Evolutionary conservation across 768 basidiomycete genomes (phyloP), one percentile per base, ranked within the genome.

Genomic region (Erythrobasidium yunnanense): DNA sequence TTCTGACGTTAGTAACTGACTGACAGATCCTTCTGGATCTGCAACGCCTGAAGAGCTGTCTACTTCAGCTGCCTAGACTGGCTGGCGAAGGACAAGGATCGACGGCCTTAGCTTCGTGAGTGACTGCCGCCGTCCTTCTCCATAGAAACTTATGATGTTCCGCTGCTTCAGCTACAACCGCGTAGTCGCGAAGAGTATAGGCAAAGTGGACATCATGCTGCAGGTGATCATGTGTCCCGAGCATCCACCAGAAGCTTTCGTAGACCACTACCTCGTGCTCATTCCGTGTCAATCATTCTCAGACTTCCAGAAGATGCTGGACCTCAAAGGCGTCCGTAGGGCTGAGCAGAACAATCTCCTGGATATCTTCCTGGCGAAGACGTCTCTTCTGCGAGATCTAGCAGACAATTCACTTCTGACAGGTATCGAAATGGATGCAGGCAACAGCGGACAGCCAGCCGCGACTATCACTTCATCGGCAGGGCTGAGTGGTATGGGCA

Each of bases 181-280:
- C 47, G 85, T 85, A 65, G 80, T 97, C 38, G 84, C 81, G 27
- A 93, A 90, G 71, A 85, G 82, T 45, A 87, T 88, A 0, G 82
- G 84, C 1, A 82, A 86, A 54, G 76, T 97, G 49, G 95, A 99
- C 76, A 88, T 90, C 1, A 78, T 99, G 71, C 82, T 99, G 58
- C 97, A 99, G 77, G 89, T 95, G 65, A 87, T 97, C 60, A 84
- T 96, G 22, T 92, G 90, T 0, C 93, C 93, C 1, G 87, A 93
- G 86, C 88, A 92, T 72, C 91, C 93, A 17, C 79, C 88, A 1
- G 90, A 93, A 75, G 89, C 87, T 1, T 97, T 99, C 73, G 88
- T 97, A 68, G 81, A 91, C 62, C 96, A 96, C 73, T 99, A 97
- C 74, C 91, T 89, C 6, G 81, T 96, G 25, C 81, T 96, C 65